Percentiles rank a stretch among this genome's conserved stretches.
These are phyloP conservation scores for Botrytis deweyae DNA, from an alignment of 2,329 filamentous ascomycete genomes.

Conservation along the genomic window DNA sequence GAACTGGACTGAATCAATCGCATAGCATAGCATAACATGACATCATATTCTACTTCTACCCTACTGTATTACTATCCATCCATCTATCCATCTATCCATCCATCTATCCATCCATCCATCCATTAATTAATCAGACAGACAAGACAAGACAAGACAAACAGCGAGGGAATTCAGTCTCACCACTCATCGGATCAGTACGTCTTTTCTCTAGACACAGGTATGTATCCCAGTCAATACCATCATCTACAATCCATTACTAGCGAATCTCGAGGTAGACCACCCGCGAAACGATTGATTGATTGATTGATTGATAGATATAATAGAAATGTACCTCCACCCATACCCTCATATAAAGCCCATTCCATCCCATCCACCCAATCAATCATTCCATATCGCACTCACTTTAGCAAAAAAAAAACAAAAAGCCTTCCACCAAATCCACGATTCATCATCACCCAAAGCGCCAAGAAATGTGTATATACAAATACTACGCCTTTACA, in stretches of 20 bases:
- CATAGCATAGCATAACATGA: neutral
- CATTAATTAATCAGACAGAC: too few relatives aligned
- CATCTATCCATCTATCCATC: too few relatives aligned
- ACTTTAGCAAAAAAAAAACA: neutral
- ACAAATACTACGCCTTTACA: slow-evolving; percentile 8
- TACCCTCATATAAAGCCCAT: neutral
- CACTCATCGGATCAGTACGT: neutral
- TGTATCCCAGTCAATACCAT: neutral
- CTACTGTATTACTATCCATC: neutral
- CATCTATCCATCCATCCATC: too few relatives aligned
- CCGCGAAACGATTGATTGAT: neutral
- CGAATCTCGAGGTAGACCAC: neutral
- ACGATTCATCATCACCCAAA: neutral
- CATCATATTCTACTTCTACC: neutral
- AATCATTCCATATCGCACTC: neutral
- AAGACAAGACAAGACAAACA: neutral
- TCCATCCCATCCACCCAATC: neutral
- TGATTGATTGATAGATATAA: neutral
- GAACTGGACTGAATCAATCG: too few relatives aligned
- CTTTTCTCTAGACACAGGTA: neutral
- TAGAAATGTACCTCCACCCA: neutral
- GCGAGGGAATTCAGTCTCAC: neutral
- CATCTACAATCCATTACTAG: neutral
- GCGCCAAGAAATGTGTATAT: slow-evolving; percentile 19
- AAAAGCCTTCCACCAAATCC: neutral